Percentiles rank a stretch among this genome's conserved stretches.
phyloP scores from a whole-genome alignment of 495 filamentous ascomycete species.

The Aspergillus sparsus region DNA sequence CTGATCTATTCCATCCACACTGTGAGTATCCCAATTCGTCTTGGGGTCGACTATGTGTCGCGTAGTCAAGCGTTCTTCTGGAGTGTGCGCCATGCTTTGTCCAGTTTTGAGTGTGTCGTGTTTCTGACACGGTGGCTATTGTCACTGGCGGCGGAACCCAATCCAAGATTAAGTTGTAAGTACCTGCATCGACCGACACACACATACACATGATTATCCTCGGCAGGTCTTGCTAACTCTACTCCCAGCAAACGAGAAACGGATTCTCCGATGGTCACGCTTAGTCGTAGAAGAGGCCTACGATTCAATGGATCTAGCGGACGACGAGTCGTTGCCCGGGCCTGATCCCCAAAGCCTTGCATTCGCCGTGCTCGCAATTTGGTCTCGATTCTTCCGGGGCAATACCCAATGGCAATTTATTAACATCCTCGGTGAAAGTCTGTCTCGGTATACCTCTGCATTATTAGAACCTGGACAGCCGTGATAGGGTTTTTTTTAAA shows the following conservation, averaged over 20 bases:
- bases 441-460: not conserved
- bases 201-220: not conserved
- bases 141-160: not conserved
- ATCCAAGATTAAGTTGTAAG: not conserved
- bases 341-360: not conserved
- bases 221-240: not conserved
- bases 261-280: slow-evolving; percentile 1
- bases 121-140: not conserved
- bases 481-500: too few relatives aligned
- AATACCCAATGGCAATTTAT: slow-evolving; percentile 13
- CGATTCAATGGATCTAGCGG: slow-evolving; percentile 7
- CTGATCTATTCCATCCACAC: not conserved
- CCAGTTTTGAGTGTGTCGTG: not conserved
- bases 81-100: not conserved
- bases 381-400: slow-evolving; percentile 6
- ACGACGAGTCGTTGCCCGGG: slow-evolving; percentile 1
- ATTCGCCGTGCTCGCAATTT: slow-evolving; percentile 7
- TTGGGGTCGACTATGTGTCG: not conserved
- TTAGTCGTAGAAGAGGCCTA: slow-evolving; percentile 10
- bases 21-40: not conserved
- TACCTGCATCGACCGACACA: not conserved
- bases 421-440: slow-evolving; percentile 8
- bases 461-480: too few relatives aligned
- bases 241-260: slow-evolving; percentile 3
- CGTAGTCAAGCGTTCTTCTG: not conserved